These are phyloP conservation scores for Euphorbia corollata DNA, from an alignment of 441 rosid species.

Conservation along the genomic window DNA sequence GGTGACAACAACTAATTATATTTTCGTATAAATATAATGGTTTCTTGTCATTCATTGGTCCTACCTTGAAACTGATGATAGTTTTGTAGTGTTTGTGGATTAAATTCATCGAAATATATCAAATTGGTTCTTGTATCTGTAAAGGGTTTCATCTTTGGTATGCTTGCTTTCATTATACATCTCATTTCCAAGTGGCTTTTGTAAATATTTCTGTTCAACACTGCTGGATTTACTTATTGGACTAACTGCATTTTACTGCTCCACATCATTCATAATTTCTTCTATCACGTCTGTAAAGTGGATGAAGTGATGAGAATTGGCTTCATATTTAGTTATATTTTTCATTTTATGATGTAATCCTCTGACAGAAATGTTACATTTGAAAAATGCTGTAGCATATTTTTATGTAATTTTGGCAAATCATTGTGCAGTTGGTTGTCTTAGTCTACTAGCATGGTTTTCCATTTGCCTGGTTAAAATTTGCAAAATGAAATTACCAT, in stretches of 20 bases:
- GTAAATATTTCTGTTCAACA: background rate
- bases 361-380: background rate
- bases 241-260: background rate
- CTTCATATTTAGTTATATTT: background rate
- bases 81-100: background rate
- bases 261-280: background rate
- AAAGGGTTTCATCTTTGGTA: background rate
- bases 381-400: background rate
- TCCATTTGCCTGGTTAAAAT: background rate
- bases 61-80: conserved; percentile 1
- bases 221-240: background rate
- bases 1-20: conserved; percentile 32
- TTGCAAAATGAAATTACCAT: background rate
- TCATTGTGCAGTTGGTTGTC: background rate
- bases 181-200: background rate
- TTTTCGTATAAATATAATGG: background rate
- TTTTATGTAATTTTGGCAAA: conserved; percentile 1
- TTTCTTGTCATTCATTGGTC: background rate
- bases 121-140: background rate
- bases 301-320: background rate
- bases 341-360: background rate
- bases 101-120: background rate
- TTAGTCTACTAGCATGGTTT: background rate
- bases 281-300: background rate
- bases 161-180: background rate